Evolutionary conservation across 2,329 filamentous ascomycete species (phyloP).

Genomic region (Diaporthe sp.): DNA sequence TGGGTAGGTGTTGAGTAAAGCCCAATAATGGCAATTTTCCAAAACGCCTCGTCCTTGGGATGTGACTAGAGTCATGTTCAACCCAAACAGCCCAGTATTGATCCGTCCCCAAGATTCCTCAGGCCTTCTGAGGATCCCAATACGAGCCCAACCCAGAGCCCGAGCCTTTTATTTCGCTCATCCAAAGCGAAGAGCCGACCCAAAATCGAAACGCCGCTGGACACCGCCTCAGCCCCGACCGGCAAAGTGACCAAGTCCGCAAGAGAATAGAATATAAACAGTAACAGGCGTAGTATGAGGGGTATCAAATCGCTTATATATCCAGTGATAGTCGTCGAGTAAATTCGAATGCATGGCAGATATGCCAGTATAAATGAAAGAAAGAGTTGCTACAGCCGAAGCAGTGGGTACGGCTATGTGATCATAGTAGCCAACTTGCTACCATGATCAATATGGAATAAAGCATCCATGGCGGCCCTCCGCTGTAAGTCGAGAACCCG

Average conservation of each 20-base stretch:
- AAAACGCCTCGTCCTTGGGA: constrained; percentile 11
- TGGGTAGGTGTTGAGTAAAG: not conserved
- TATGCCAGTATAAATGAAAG: not conserved
- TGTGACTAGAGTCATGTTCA: constrained; percentile 6
- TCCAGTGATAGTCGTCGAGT: constrained; percentile 21
- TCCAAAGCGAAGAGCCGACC: not conserved
- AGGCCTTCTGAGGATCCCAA: not conserved
- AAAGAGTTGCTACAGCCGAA: not conserved
- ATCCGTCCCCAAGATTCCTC: not conserved
- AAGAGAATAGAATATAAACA: constrained; percentile 19
- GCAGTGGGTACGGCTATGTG: not conserved
- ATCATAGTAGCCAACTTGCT: constrained; percentile 29
- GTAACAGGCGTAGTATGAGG: constrained; percentile 25
- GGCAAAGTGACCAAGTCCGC: not conserved
- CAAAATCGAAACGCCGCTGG: constrained; percentile 27
- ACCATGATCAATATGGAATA: constrained; percentile 4
- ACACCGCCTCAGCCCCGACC: not conserved
- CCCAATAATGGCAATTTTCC: not conserved
- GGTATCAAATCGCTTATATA: constrained; percentile 33
- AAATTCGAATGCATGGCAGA: constrained; percentile 7
- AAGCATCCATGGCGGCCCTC: constrained; percentile 18
- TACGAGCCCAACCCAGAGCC: not conserved
- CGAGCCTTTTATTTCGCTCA: not conserved
- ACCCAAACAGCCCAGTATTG: not conserved
- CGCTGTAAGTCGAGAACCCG: constrained; percentile 12